Evolutionary conservation across 1,284 basidiomycete species (phyloP).

Genomic region (Ceratobasidium sp.): DNA sequence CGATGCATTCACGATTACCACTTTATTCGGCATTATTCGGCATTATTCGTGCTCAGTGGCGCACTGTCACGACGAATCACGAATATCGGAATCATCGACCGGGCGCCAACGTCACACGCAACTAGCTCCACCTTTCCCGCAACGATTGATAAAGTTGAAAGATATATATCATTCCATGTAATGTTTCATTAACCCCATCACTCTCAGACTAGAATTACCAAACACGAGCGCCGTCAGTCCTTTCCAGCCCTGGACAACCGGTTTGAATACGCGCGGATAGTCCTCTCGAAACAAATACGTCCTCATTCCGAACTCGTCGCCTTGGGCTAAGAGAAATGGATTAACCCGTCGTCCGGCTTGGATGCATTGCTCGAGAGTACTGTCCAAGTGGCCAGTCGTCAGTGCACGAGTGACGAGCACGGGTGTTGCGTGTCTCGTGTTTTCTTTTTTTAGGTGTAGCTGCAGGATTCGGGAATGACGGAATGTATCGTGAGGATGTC

Average conservation of each 20-base stretch:
- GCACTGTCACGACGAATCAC: no score
- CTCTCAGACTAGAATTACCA: no score
- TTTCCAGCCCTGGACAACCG: conserved; percentile 83
- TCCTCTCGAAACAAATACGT: conserved; percentile 92
- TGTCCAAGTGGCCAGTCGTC: conserved; percentile 94
- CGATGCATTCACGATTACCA: no score
- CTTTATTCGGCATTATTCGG: no score
- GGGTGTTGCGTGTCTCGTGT: conserved; percentile 90
- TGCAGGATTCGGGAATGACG: conserved; percentile 78
- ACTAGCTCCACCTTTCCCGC: no score
- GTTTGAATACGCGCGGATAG: conserved; percentile 95
- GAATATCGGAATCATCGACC: no score
- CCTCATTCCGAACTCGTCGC: conserved; percentile 89
- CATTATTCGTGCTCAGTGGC: no score
- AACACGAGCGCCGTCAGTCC: conserved; percentile 95
- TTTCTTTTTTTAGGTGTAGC: conserved; percentile 92
- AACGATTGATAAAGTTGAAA: no score
- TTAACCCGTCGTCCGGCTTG: conserved; percentile 93
- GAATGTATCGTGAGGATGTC: conserved; percentile 67
- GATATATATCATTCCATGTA: no score
- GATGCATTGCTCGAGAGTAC: conserved; percentile 92
- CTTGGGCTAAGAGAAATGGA: conserved; percentile 92
- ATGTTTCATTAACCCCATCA: no score
- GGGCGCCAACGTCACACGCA: no score
- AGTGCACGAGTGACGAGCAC: conserved; percentile 92